These are phyloP conservation scores for Fusarium redolens DNA, from an alignment of 2,329 filamentous ascomycete species.

Conservation along the genomic window DNA sequence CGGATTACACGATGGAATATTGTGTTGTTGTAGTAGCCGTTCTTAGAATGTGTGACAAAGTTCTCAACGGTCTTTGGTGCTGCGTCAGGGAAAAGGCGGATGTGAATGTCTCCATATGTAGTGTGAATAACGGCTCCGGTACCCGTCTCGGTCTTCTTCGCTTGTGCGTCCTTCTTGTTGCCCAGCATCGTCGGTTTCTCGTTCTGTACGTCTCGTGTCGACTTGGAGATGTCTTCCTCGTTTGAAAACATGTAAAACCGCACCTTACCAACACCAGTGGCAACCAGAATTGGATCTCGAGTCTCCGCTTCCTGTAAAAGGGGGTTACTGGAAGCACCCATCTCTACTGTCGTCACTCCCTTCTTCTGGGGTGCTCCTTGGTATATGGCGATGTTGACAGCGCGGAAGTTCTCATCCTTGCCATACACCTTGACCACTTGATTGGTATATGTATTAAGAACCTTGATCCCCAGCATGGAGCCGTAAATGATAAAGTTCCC, in stretches of 20 bases:
- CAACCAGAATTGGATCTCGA: constrained; percentile 87
- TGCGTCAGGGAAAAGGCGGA: constrained; percentile 91
- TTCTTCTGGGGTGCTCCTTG: constrained; percentile 97
- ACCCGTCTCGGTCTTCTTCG: constrained; percentile 76
- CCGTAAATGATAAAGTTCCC: constrained; percentile 96
- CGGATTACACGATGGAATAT: constrained; percentile 97
- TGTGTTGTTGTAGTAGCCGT: constrained; percentile 96
- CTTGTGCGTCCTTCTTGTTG: constrained; percentile 62
- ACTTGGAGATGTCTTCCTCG: constrained; percentile 83
- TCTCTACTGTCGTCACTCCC: constrained; percentile 90
- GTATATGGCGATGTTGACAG: constrained; percentile 86
- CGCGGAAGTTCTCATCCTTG: constrained; percentile 87
- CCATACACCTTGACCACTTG: constrained; percentile 90
- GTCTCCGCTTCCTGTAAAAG: constrained; percentile 91
- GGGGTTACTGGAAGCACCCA: constrained; percentile 96
- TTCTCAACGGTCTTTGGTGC: constrained; percentile 97
- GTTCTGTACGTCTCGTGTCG: constrained; percentile 91
- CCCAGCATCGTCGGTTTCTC: constrained; percentile 82
- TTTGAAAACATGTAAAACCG: constrained; percentile 99
- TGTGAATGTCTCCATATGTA: constrained; percentile 90
- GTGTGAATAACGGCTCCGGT: constrained; percentile 90
- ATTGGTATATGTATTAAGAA: constrained; percentile 96
- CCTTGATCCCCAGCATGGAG: constrained; percentile 91
- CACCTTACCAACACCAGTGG: constrained; percentile 85
- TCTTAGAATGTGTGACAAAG: constrained; percentile 90